Evolutionary conservation across 2,329 filamentous ascomycete genomes (phyloP), one percentile per base, ranked within the genome.

Genomic region (Penicillium sp.): DNA sequence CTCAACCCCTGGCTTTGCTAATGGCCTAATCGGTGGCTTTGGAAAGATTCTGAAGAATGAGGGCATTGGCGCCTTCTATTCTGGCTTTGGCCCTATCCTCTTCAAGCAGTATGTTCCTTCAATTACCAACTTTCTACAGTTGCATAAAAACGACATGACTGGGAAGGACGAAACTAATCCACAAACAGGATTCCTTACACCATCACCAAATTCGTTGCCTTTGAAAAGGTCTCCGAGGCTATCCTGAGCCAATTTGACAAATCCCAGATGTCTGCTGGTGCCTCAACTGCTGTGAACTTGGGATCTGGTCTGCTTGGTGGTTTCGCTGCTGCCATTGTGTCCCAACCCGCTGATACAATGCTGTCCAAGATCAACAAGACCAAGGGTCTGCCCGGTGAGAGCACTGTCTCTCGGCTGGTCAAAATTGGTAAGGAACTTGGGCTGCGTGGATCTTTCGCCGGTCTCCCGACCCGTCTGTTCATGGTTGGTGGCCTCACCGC

Each of bases 321-420:
- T 79, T 88, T 94, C 76, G 88, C 87, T 64, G 88, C 88, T 62
- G 88, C 88, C 68, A 70, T 91, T 63, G 80, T 94, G 69, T 94
- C 88, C 55, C 88, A 94, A 77, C 88, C 88, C 62, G 88, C 88
- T 70, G 88, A 94, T 72, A 94, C 88, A 68, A 94, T 94, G 88
- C 84, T 94, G 56, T 86, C 81, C 76, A 93, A 91, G 82, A 93
- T 94, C 80, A 94, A 94, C 86, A 93, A 93, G 86, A 88, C 86
- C 74, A 84, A 88, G 78, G 88, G 87, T 74, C 77, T 82, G 51
- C 87, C 88, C 58, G 88, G 88, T 78, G 87, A 94, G 78, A 82
- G 88, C 66, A 93, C 86, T 63, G 80, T 80, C 68, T 79, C 77
- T 71, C 85, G 88, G 72, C 75, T 94, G 66, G 77, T 91, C 78